These are phyloP conservation scores for Lachancea fermentati DNA, from an alignment of 805 yeast genomes.

Conservation along the genomic window DNA sequence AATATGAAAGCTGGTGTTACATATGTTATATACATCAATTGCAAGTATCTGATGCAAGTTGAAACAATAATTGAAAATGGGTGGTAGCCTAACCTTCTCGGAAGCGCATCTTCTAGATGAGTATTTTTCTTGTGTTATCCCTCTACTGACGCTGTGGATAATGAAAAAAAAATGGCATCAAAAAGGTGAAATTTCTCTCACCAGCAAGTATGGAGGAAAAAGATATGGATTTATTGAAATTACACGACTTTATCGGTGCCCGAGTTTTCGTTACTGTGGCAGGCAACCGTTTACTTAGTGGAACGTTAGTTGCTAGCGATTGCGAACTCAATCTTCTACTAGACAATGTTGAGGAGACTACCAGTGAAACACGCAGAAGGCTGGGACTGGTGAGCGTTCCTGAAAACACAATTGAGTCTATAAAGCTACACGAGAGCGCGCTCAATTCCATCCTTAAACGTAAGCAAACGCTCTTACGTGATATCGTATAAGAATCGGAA, in stretches of 20 bases:
- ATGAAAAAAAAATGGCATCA: no score
- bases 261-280: conserved; percentile 33
- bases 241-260: conserved; percentile 28
- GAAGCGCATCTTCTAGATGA: no score
- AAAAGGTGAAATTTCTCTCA: background rate
- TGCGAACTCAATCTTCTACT: conserved; percentile 39
- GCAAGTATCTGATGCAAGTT: no score
- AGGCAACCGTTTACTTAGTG: conserved; percentile 34
- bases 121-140: no score
- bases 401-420: conserved; percentile 31
- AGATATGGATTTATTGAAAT: conserved; percentile 13
- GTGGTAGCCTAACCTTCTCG: no score
- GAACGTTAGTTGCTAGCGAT: conserved; percentile 40
- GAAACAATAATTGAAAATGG: no score
- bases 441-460: conserved; percentile 16
- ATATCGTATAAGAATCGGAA: conserved; percentile 4
- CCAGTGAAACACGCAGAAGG: conserved; percentile 29
- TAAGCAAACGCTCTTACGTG: conserved; percentile 12
- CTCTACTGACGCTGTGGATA: no score
- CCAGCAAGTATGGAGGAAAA: no score
- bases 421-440: conserved; percentile 22
- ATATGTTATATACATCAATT: no score
- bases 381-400: conserved; percentile 55
- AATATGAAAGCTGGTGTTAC: no score
- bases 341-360: conserved; percentile 37